These are phyloP conservation scores for Sarcocystis neurona DNA, from an alignment of 169 alveolate species.

Conservation along the genomic window DNA sequence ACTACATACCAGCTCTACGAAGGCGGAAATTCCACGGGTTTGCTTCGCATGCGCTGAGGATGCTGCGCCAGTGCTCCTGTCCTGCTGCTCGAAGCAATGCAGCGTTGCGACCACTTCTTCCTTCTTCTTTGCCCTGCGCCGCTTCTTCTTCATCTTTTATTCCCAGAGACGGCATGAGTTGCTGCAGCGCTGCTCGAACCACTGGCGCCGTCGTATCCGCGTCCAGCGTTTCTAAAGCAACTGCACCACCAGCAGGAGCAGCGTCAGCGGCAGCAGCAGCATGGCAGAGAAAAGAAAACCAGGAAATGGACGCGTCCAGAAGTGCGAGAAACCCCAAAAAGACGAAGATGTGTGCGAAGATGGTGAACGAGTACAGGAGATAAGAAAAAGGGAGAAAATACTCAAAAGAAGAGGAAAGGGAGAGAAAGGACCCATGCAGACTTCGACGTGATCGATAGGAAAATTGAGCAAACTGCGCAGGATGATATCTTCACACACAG, in stretches of 20 bases:
- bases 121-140: background rate
- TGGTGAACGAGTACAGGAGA: background rate
- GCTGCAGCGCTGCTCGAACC: background rate
- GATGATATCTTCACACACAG: background rate
- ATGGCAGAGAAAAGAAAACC: background rate
- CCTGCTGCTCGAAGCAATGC: conserved; percentile 35
- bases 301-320: background rate
- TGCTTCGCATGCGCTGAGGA: background rate
- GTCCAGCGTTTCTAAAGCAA: background rate
- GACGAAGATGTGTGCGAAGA: background rate
- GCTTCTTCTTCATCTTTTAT: too few species aligned
- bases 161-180: background rate
- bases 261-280: background rate
- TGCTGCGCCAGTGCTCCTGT: background rate
- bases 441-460: too few species aligned
- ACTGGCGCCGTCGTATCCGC: background rate
- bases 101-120: background rate
- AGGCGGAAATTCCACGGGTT: conserved; percentile 23
- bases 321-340: background rate
- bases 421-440: too few species aligned
- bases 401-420: background rate
- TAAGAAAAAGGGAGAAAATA: background rate
- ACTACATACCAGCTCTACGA: conserved; percentile 19
- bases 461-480: background rate
- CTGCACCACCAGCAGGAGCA: background rate